Evolutionary conservation across 2,329 filamentous ascomycete genomes (phyloP).

Genomic region (Aspergillus sp.): DNA sequence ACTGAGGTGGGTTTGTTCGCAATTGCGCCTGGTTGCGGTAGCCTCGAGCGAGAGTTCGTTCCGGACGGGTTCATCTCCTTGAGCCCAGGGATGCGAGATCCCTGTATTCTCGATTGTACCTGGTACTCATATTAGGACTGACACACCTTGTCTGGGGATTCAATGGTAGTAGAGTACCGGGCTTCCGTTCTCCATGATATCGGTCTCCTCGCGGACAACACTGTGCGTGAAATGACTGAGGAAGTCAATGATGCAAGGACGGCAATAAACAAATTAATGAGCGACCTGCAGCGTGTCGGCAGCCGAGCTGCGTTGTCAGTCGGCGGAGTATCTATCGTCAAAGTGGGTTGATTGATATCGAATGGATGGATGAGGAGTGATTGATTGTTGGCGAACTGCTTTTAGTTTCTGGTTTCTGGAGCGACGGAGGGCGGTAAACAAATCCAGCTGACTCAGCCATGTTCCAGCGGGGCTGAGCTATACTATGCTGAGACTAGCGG

Average conservation of each 20-base stretch:
- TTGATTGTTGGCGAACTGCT: constrained; percentile 2
- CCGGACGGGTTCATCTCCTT: constrained; percentile 53
- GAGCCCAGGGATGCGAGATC: constrained; percentile 40
- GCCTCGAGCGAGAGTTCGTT: constrained; percentile 52
- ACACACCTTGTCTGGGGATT: background rate
- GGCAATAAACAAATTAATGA: constrained; percentile 10
- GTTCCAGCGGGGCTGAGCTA: constrained; percentile 13
- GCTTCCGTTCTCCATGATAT: constrained; percentile 35
- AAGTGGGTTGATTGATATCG: background rate
- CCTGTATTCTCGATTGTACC: constrained; percentile 28
- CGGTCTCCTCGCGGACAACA: background rate
- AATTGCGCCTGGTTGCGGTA: constrained; percentile 45
- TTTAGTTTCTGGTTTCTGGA: constrained; percentile 26
- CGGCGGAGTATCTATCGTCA: background rate
- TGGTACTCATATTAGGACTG: constrained; percentile 16
- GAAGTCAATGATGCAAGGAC: constrained; percentile 5
- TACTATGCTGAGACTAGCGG: constrained; percentile 15
- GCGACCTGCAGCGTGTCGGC: constrained; percentile 16
- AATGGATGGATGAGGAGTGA: background rate
- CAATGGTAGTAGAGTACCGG: constrained; percentile 22
- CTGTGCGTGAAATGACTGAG: background rate
- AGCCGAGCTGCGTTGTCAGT: constrained; percentile 15
- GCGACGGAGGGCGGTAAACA: constrained; percentile 36
- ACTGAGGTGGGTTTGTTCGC: constrained; percentile 52
- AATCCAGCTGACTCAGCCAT: constrained; percentile 31